A percentile compares a stretch with the other conserved stretches of the same genome.
Evolutionary conservation across 257 asterid species (phyloP).

Genomic region (Prunella vulgaris): DNA sequence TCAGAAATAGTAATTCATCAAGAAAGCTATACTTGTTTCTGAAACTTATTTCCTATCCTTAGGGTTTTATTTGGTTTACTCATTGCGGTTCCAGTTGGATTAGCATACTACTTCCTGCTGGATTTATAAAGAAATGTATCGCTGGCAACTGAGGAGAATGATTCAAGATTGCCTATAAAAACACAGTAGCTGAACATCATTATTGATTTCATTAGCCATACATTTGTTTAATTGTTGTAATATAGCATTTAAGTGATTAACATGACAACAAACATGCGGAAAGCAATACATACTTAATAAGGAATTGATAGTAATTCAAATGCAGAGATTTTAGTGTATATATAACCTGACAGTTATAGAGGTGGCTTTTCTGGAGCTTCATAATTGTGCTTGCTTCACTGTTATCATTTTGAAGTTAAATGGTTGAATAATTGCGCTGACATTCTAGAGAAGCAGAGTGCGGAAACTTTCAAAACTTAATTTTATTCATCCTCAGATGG

Average conservation of each 20-base stretch:
- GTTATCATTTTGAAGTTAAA: constrained; percentile 9
- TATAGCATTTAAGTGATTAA: constrained; percentile 11
- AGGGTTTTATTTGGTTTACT: constrained; percentile 84
- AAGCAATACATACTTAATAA: not conserved
- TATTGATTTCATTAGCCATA: constrained; percentile 5
- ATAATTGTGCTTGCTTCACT: not conserved
- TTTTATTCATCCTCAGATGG: not conserved
- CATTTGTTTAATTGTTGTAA: constrained; percentile 2
- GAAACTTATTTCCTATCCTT: constrained; percentile 18
- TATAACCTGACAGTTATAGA: constrained; percentile 11
- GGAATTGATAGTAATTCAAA: constrained; percentile 5
- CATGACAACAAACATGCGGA: constrained; percentile 6
- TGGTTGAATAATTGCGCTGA: not conserved
- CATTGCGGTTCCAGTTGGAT: constrained; percentile 62
- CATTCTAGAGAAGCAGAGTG: constrained; percentile 3
- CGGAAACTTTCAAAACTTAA: not conserved
- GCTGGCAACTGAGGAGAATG: constrained; percentile 11
- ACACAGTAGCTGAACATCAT: not conserved
- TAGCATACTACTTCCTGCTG: constrained; percentile 73
- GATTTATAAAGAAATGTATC: constrained; percentile 37
- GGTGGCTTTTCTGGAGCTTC: constrained; percentile 2
- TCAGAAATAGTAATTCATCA: not conserved
- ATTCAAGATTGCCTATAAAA: constrained; percentile 3
- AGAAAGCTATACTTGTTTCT: constrained; percentile 9
- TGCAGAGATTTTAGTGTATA: not conserved